phyloP scores from a whole-genome alignment of 2,329 filamentous ascomycete genomes.

The Cordyceps javanica region DNA sequence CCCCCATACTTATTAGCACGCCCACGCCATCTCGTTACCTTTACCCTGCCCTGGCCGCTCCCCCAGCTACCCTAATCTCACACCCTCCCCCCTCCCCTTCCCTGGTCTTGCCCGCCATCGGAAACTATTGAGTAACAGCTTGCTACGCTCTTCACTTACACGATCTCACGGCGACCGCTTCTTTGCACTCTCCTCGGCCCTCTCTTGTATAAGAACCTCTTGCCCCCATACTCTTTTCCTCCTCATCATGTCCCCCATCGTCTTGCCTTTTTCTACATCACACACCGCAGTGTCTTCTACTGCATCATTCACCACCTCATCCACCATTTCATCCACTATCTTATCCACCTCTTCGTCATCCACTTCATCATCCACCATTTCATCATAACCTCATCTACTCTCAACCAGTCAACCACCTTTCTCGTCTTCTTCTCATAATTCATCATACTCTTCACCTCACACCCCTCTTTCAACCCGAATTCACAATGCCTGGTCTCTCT shows the following conservation, averaged over 20 bases:
- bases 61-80: neutral
- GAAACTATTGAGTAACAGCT: conserved; percentile 15
- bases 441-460: neutral
- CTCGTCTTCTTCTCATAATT: conserved; percentile 1
- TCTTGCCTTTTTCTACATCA: neutral
- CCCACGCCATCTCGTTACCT: neutral
- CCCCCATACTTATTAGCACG: neutral
- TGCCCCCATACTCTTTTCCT: neutral
- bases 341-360: too few species aligned
- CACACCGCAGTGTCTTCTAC: too few species aligned
- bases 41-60: neutral
- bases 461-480: too few species aligned
- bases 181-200: neutral
- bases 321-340: neutral
- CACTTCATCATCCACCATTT: neutral
- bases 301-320: neutral
- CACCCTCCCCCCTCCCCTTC: neutral
- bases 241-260: neutral
- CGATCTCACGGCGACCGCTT: conserved; percentile 24
- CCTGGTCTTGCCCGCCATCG: conserved; percentile 4
- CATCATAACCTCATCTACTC: neutral
- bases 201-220: conserved; percentile 8
- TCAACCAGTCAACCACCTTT: neutral
- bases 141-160: conserved; percentile 17
- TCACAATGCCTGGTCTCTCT: conserved; percentile 10